Base-by-base conservation (phyloP, 1,139 yeast genomes). In the Protomyces lactucae-debilis region DNA sequence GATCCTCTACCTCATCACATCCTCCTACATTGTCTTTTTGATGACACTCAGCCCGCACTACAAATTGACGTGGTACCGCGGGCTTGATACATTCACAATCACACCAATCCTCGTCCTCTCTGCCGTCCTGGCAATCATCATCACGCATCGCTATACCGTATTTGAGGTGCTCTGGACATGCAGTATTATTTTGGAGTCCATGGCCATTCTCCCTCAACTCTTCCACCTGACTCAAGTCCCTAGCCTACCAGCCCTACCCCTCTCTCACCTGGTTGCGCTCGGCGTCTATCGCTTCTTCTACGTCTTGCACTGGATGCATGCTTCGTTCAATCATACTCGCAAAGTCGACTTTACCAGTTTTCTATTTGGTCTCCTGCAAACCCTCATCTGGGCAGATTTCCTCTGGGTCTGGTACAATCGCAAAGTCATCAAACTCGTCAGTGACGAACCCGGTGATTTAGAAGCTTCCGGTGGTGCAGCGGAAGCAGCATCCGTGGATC, bases 251-350 rank as follows among this genome's bases (percentile, higher is more conserved):
- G 83, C 88, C 67, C 79, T 93, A 71, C 95, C 98, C n/a, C 83
- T 88, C 61, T 97, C 93, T 75, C 95, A 93, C 76, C 89, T 93
- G 69, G 91, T 92, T 75, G 96, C 98, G 1, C 79, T 93, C 73
- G 99, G 99, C n/a, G 70, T 87, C 10, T 93, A 93, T 79, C 82
- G 99, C 71, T 88, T 91, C 0, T 79, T 93, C 65, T 93, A 93
- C 75, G 84, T 93, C 70, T 95, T 96, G 69, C 93, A 92, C 77
- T 93, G 99, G 99, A 76, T 90, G 70, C 92, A 90, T 81, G 84
- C 97, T 74, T 89, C 87, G 77, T 80, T 78, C 69, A 6, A 9
- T 9, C 4, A 3, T 10, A 12, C 8, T 6, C 83, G 80, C 52
- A 82, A 83, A 71, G 81, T 87, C 66, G 97, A 90, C 73, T 82